Evolutionary conservation across 495 filamentous ascomycete genomes (phyloP).

Genomic region (Chaetomium cochliodes): DNA sequence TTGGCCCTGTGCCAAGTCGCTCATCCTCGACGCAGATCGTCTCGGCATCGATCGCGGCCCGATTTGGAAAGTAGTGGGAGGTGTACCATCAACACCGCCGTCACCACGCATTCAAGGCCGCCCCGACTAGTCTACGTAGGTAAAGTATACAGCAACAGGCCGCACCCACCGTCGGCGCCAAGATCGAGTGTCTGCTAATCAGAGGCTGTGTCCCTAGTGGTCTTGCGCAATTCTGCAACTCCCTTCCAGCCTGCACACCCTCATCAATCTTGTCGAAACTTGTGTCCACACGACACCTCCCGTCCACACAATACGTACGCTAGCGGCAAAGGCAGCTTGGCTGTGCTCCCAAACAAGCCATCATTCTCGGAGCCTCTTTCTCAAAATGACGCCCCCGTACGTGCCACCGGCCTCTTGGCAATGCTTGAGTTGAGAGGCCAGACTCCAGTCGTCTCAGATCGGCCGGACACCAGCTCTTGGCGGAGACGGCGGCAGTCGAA

Average conservation of each 20-base stretch:
- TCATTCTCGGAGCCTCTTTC: not conserved
- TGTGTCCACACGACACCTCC: not conserved
- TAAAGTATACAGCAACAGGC: not conserved
- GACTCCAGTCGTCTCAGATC: conserved; percentile 9
- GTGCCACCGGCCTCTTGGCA: conserved; percentile 22
- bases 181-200: not conserved
- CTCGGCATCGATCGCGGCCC: conserved; percentile 26
- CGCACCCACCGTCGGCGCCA: not conserved
- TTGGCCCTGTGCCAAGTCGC: conserved; percentile 26
- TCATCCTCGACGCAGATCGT: conserved; percentile 29
- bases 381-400: not conserved
- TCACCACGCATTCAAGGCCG: not conserved
- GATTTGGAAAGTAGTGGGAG: conserved; percentile 19
- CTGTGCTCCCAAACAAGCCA: conserved; percentile 14
- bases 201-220: not conserved
- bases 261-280: not conserved
- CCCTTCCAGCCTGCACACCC: not conserved
- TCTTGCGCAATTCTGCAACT: not conserved
- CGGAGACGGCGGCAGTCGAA: not conserved
- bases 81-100: not conserved
- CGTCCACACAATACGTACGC: conserved; percentile 15
- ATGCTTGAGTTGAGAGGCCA: conserved; percentile 9
- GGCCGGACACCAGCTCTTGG: conserved; percentile 17
- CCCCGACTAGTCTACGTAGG: not conserved
- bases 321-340: conserved; percentile 17